Percentiles rank a stretch among this genome's conserved stretches.
Evolutionary conservation across 78 protist genomes (phyloP).

Genomic region (Planoprotostelium fungivorum): DNA sequence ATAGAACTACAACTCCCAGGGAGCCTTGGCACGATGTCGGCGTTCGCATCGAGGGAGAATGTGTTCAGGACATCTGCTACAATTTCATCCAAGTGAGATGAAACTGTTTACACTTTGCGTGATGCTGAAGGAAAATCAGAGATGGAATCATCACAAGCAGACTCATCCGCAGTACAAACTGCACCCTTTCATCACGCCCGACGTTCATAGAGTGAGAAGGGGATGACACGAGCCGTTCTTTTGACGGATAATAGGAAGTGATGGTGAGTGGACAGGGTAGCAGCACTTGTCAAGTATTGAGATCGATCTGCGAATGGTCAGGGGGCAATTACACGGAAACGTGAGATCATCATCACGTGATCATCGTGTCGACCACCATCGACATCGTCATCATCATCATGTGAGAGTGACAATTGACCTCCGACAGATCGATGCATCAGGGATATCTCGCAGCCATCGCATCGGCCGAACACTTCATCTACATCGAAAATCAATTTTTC

Average conservation of each 20-base stretch:
- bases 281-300: slow-evolving; percentile 13
- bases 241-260: neutral
- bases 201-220: neutral
- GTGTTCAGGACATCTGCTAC: slow-evolving; percentile 44
- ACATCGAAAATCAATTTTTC: slow-evolving; percentile 69
- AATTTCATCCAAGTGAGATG: slow-evolving; percentile 21
- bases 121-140: neutral
- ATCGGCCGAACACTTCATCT: slow-evolving; percentile 49
- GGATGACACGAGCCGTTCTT: neutral
- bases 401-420: neutral
- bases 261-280: slow-evolving; percentile 10
- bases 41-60: slow-evolving; percentile 50
- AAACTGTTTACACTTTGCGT: neutral
- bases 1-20: slow-evolving; percentile 40
- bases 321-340: slow-evolving; percentile 34
- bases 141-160: slow-evolving; percentile 65
- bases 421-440: neutral
- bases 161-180: neutral
- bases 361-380: too few species aligned
- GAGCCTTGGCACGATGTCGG: slow-evolving; percentile 76
- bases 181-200: neutral
- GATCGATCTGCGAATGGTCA: slow-evolving; percentile 65
- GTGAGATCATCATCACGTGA: too few species aligned
- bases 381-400: too few species aligned
- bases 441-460: slow-evolving; percentile 27